Conservation (phyloP, 306 rosid species). For the Cotoneaster glaucophyllus region DNA sequence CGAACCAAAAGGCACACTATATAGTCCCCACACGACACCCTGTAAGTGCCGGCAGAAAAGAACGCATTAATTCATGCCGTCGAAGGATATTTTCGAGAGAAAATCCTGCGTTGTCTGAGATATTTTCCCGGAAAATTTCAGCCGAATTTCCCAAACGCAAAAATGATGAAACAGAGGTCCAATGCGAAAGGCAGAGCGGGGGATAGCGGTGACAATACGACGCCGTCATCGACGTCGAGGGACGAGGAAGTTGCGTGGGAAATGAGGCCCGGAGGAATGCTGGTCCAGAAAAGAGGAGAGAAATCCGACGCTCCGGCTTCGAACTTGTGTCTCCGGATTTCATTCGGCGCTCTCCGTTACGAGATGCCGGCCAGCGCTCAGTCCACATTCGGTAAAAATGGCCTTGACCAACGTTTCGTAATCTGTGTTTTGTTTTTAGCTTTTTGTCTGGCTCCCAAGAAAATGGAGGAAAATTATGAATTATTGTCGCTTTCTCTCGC, state of each 20-base stretch:
- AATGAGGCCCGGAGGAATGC: conserved; percentile 83
- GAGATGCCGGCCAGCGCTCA: conserved; percentile 56
- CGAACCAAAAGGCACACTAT: conserved; percentile 5
- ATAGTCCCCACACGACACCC: conserved; percentile 14
- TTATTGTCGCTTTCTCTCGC: not conserved
- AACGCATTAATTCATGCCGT: not conserved
- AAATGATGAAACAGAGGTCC: conserved; percentile 41
- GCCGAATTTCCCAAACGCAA: not conserved
- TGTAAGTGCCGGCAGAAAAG: conserved; percentile 46
- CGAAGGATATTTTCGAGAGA: conserved; percentile 15
- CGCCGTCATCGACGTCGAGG: conserved; percentile 20
- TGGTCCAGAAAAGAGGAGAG: conserved; percentile 54
- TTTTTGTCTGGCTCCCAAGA: conserved; percentile 19
- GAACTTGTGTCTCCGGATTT: conserved; percentile 46
- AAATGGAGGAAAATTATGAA: not conserved
- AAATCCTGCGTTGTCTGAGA: not conserved
- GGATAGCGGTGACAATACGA: not conserved
- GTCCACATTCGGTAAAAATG: conserved; percentile 54
- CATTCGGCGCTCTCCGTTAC: conserved; percentile 51
- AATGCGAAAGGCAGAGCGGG: conserved; percentile 16
- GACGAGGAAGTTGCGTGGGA: conserved; percentile 54
- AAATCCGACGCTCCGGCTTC: conserved; percentile 20
- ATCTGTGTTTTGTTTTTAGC: not conserved
- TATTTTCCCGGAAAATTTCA: conserved; percentile 13
- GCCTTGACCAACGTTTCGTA: not conserved